Evolutionary conservation across 2,329 filamentous ascomycete species (phyloP).

Genomic region (Elsinoe ampelina): DNA sequence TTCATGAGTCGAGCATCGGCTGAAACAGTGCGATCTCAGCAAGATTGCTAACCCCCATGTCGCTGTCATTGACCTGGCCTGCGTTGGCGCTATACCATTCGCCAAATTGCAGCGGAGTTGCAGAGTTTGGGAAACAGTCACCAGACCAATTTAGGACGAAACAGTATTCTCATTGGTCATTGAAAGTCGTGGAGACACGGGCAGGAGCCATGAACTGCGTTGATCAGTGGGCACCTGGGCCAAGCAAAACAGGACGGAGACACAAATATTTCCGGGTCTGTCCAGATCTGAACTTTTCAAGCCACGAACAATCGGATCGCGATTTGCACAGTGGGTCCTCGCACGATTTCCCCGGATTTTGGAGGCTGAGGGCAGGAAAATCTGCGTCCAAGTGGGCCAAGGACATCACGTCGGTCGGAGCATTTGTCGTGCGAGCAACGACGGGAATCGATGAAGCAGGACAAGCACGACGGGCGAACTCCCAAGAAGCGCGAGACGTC

Average conservation of each 20-base stretch:
- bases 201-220: not conserved
- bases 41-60: not conserved
- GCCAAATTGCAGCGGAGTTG: not conserved
- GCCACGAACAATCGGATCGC: not conserved
- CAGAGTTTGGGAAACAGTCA: not conserved
- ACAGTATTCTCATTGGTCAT: not conserved
- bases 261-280: not conserved
- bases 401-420: not conserved
- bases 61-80: not conserved
- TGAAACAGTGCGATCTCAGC: not conserved
- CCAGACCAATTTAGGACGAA: not conserved
- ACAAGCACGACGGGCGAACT: not conserved
- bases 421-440: not conserved
- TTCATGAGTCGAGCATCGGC: not conserved
- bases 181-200: not conserved
- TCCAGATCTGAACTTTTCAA: not conserved
- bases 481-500: not conserved
- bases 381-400: not conserved
- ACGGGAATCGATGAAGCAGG: not conserved
- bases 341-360: not conserved
- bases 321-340: not conserved
- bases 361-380: not conserved
- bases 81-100: not conserved
- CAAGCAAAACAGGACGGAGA: not conserved
- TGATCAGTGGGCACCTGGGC: not conserved